Conservation (phyloP, 306 rosid genomes). For the Lotus japonicus region DNA sequence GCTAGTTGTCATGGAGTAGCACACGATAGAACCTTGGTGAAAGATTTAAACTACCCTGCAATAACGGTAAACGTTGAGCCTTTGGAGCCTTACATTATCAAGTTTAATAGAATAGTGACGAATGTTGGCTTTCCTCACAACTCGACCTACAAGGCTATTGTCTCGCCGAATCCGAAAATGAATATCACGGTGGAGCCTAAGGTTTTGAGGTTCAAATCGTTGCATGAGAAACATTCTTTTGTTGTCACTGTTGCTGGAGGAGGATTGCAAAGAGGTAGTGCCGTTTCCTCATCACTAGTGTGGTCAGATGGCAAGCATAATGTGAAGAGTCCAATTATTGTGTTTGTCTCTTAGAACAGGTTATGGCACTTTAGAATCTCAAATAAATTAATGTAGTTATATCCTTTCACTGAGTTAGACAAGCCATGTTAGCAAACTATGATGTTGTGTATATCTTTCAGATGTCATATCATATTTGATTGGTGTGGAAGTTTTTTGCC, state of each 20-base stretch:
- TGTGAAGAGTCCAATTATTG: background rate
- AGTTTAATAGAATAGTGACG: background rate
- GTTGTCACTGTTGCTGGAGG: background rate
- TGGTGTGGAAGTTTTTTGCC: too few relatives aligned
- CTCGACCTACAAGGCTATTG: background rate
- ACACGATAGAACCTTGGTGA: too few relatives aligned
- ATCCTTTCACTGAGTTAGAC: too few relatives aligned
- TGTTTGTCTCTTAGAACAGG: too few relatives aligned
- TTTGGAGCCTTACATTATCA: background rate
- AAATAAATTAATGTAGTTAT: too few relatives aligned
- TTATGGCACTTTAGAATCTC: too few relatives aligned
- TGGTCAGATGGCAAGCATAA: background rate
- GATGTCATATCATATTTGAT: too few relatives aligned
- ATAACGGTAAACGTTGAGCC: background rate
- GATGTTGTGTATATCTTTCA: too few relatives aligned
- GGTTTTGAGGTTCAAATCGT: background rate
- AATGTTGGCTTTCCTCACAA: background rate
- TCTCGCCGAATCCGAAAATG: background rate
- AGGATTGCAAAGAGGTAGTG: background rate
- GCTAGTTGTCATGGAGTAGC: background rate
- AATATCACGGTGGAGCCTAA: background rate
- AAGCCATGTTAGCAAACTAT: too few relatives aligned
- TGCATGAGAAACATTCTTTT: background rate
- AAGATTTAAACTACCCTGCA: background rate
- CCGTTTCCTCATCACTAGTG: background rate